Evolutionary conservation across 495 filamentous ascomycete genomes (phyloP).

Genomic region (Geopyxis carbonaria): DNA sequence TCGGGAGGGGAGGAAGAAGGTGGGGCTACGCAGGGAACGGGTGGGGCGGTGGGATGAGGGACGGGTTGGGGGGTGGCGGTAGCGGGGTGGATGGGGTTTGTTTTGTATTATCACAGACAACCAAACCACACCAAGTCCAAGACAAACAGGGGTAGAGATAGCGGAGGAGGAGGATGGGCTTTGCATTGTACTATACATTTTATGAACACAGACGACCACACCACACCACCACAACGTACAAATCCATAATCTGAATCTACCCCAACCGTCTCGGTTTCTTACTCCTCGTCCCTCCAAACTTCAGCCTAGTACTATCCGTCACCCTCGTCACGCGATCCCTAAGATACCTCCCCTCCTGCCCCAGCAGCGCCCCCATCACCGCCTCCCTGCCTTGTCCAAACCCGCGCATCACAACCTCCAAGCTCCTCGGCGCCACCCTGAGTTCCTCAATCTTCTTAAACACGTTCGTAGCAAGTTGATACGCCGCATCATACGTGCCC

Average conservation of each 20-base stretch:
- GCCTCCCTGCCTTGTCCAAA: slow-evolving; percentile 78
- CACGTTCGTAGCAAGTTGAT: slow-evolving; percentile 65
- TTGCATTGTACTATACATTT: too few relatives aligned
- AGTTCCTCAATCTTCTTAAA: slow-evolving; percentile 57
- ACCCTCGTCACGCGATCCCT: slow-evolving; percentile 56
- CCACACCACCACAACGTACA: background rate
- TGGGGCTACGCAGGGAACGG: slow-evolving; percentile 59
- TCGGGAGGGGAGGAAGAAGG: slow-evolving; percentile 53
- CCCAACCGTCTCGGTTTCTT: slow-evolving; percentile 59
- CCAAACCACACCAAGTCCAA: too few relatives aligned
- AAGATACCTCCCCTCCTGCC: slow-evolving; percentile 59
- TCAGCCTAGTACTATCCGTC: slow-evolving; percentile 68
- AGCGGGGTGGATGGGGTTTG: too few relatives aligned
- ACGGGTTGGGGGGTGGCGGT: slow-evolving; percentile 7
- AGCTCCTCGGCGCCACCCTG: slow-evolving; percentile 25
- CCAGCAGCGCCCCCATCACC: slow-evolving; percentile 70
- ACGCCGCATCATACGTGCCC: slow-evolving; percentile 78
- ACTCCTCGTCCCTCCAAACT: slow-evolving; percentile 89
- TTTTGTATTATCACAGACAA: too few relatives aligned
- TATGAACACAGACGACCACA: too few relatives aligned
- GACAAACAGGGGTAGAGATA: too few relatives aligned
- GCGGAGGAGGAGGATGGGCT: too few relatives aligned
- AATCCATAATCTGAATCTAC: slow-evolving; percentile 34
- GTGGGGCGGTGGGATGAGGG: slow-evolving; percentile 58
- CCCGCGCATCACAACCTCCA: slow-evolving; percentile 67